Percentiles rank a stretch among this genome's conserved stretches.
Evolutionary conservation across 331 rosid genomes (phyloP).

Genomic region (Dryas integrifolia): DNA sequence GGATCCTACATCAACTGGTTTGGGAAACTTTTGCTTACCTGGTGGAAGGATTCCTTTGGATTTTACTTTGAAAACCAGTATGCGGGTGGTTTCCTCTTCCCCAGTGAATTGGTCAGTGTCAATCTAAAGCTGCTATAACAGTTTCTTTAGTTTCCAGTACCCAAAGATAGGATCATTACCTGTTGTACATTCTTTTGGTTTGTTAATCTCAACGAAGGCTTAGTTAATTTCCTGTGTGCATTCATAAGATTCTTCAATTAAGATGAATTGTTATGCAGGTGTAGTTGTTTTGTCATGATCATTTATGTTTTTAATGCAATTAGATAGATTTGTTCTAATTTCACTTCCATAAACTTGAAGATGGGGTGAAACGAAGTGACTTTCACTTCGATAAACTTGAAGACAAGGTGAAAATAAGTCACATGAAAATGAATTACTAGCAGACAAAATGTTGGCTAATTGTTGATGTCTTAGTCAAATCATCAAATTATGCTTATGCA

Average conservation of each 20-base stretch:
- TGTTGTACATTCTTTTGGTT: not conserved
- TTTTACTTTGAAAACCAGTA: conserved; percentile 78
- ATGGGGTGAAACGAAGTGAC: not conserved
- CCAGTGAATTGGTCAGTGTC: conserved; percentile 54
- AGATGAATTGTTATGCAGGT: not conserved
- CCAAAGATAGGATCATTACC: not conserved
- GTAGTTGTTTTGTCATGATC: not conserved
- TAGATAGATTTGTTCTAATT: not conserved
- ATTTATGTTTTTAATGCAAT: not conserved
- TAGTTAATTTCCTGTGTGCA: not conserved
- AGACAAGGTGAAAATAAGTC: not conserved
- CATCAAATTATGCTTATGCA: not conserved
- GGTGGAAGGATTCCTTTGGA: conserved; percentile 81
- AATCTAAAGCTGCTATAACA: not conserved
- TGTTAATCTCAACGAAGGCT: not conserved
- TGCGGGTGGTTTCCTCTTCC: conserved; percentile 65
- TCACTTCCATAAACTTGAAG: conserved; percentile 6
- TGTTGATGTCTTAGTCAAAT: not conserved
- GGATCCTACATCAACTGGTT: conserved; percentile 35
- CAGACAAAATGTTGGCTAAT: not conserved
- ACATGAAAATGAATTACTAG: not conserved
- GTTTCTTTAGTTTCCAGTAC: not conserved
- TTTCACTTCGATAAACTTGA: not conserved
- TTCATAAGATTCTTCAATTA: not conserved
- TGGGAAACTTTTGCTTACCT: conserved; percentile 47